Evolutionary conservation across 345 rosid genomes (phyloP), one percentile per base, ranked within the genome.

Genomic region (Acer saccharum): DNA sequence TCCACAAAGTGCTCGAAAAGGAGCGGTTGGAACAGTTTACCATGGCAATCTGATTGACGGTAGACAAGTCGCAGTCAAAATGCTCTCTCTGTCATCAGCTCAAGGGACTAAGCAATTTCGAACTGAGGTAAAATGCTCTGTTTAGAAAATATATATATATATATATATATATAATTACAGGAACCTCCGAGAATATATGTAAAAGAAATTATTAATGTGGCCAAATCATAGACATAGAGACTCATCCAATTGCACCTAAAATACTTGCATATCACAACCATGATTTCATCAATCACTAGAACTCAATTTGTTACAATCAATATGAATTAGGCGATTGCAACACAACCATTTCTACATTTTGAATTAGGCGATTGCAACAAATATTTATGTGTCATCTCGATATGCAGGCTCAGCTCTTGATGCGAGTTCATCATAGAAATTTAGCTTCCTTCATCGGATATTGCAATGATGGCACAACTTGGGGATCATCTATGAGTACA

Each of bases 371-470:
- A 35, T 35, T 35, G 39, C 6, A 1, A 35, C 39, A 35, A 35
- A 35, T 17, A 71, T 13, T 52, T 25, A n/a, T 0, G 27, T 65
- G 43, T 23, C 41, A 21, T 41, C 27, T 75, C 46, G 39, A 16
- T 63, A 21, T 68, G 55, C 82, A 86, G 89, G 87, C 87, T 65
- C 73, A 78, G 21, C 85, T 86, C 48, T 46, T 84, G 70, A 84
- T 68, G 77, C 68, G 79, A 68, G 85, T 84, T 73, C 89, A 86
- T 76, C 89, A 84, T 50, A 78, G 83, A 65, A 86, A 86, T 55
- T 75, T 86, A 62, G 87, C 48, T 77, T 80, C 85, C 29, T 79
- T 86, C 62, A 46, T 82, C 13, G 85, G 89, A 25, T 86, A 84
- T 41, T 86, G 89, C 73, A 71, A 84, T 54, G 89, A 86, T 11